A percentile compares a stretch with the other conserved stretches of the same genome.
Conservation (phyloP, 345 rosid genomes). For the Lepidium aucheri region DNA sequence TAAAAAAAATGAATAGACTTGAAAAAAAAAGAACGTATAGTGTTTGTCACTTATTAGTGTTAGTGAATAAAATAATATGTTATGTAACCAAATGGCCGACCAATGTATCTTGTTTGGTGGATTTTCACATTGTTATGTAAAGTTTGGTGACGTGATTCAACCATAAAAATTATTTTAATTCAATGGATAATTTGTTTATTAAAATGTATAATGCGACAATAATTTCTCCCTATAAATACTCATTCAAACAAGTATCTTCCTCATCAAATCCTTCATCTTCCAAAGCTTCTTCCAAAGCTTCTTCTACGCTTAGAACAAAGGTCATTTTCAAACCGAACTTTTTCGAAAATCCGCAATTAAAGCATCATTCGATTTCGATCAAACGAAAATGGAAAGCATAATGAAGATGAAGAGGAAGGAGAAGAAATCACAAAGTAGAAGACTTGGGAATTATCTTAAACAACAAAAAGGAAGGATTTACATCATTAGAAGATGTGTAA, state of each 20-base stretch:
- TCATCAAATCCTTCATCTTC: conserved; percentile 3
- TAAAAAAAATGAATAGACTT: no score
- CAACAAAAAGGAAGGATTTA: conserved; percentile 27
- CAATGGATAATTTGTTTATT: not conserved
- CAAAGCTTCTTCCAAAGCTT: not conserved
- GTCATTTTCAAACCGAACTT: no score
- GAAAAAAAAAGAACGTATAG: no score
- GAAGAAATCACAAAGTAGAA: conserved; percentile 25
- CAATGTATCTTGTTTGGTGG: conserved; percentile 24
- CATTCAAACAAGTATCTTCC: conserved; percentile 3
- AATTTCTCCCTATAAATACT: conserved; percentile 21
- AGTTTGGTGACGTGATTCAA: conserved; percentile 21
- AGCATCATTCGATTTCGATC: not conserved
- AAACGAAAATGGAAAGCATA: conserved; percentile 13
- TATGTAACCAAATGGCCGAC: conserved; percentile 30
- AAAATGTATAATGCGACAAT: not conserved
- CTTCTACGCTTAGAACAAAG: no score
- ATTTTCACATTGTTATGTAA: conserved; percentile 22
- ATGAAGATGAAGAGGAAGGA: conserved; percentile 22
- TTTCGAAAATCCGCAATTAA: not conserved
- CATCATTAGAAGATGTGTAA: conserved; percentile 30
- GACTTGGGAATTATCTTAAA: conserved; percentile 29
- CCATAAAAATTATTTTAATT: not conserved
- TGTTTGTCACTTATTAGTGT: not conserved
- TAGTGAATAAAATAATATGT: conserved; percentile 10